These are phyloP conservation scores for Tulasnella sp. DNA, from an alignment of 768 basidiomycete genomes.

Conservation along the genomic window DNA sequence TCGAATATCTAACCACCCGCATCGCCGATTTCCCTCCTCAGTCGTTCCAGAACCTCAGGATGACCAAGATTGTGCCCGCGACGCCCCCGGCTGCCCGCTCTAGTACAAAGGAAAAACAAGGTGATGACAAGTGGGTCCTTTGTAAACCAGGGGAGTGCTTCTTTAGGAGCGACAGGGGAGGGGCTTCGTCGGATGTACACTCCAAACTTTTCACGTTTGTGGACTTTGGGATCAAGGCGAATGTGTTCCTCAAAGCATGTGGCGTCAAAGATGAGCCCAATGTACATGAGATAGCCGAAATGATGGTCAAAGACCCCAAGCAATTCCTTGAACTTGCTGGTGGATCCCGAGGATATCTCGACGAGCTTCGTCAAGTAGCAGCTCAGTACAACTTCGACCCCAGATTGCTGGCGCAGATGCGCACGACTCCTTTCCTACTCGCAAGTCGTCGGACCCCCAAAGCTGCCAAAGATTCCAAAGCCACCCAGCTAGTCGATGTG, in stretches of 20 bases:
- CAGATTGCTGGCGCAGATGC: constrained; percentile 67
- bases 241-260: constrained; percentile 77
- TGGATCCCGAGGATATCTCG: constrained; percentile 64
- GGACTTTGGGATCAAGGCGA: constrained; percentile 78
- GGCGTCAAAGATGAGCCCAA: constrained; percentile 86
- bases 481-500: constrained; percentile 24
- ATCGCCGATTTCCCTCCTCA: constrained; percentile 56
- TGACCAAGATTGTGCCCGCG: constrained; percentile 63
- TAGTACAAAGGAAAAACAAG: background rate
- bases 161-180: constrained; percentile 46
- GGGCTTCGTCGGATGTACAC: constrained; percentile 50
- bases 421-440: constrained; percentile 63
- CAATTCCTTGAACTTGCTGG: constrained; percentile 68
- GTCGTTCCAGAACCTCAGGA: constrained; percentile 57
- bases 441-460: constrained; percentile 60
- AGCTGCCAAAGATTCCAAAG: background rate
- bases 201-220: constrained; percentile 83
- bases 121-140: background rate
- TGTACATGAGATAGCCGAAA: constrained; percentile 72
- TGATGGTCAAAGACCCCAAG: constrained; percentile 62
- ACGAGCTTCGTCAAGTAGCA: constrained; percentile 79
- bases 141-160: constrained; percentile 52
- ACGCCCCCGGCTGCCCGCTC: background rate
- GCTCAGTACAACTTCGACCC: constrained; percentile 36
- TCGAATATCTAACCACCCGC: constrained; percentile 60